Conservation (phyloP, 2,329 filamentous ascomycete species). For the Cordyceps militaris region DNA sequence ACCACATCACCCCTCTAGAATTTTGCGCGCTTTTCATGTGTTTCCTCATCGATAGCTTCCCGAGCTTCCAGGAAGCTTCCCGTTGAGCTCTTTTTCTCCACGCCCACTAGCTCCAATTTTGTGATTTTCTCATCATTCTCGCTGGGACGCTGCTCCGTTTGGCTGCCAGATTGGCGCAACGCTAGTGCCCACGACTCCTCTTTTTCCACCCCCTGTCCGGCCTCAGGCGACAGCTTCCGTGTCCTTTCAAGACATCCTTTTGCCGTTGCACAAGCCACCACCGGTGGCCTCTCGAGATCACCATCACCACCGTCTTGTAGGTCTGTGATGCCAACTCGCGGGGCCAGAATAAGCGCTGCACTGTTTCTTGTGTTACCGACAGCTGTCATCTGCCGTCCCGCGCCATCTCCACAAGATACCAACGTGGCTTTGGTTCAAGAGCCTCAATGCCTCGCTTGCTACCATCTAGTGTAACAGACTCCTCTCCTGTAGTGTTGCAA, state of each 20-base stretch:
- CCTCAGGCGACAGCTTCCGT: conserved; percentile 1
- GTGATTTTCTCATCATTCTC: neutral
- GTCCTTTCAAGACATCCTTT: neutral
- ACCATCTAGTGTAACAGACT: too few relatives aligned
- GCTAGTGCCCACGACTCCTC: conserved; percentile 1
- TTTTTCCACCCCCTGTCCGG: neutral
- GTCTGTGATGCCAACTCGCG: neutral
- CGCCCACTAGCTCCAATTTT: neutral
- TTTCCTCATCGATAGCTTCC: neutral
- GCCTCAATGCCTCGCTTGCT: neutral
- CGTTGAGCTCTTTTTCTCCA: conserved; percentile 5
- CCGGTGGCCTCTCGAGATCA: neutral
- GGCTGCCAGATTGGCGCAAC: conserved; percentile 10
- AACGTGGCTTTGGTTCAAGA: neutral
- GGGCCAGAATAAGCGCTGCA: neutral
- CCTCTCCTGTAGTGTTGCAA: neutral
- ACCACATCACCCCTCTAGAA: neutral
- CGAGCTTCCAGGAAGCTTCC: neutral
- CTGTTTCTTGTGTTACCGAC: neutral
- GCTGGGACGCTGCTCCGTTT: conserved; percentile 4
- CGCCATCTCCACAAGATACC: neutral
- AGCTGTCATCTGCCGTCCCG: neutral
- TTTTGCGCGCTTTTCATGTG: neutral
- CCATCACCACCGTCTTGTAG: neutral
- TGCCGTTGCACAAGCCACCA: neutral